Evolutionary conservation across 2,329 filamentous ascomycete genomes (phyloP).

Genomic region (Cryphonectria carpinicola): DNA sequence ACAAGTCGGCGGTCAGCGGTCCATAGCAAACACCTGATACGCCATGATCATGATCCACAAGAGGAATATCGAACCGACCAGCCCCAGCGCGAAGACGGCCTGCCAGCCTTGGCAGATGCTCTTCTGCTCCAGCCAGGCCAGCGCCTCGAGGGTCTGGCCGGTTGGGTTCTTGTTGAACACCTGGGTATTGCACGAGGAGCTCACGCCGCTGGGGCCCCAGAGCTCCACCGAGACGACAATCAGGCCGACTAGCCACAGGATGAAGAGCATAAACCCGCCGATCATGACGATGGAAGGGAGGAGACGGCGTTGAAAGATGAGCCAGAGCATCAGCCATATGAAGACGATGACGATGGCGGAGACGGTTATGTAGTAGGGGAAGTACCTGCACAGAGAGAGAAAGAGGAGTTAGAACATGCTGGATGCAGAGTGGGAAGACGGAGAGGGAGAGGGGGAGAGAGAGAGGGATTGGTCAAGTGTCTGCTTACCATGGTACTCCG

Average conservation of each 20-base stretch:
- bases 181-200: conserved; percentile 60
- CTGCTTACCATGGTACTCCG: conserved; percentile 61
- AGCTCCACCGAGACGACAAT: conserved; percentile 66
- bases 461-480: background rate
- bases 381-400: conserved; percentile 56
- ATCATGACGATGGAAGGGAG: conserved; percentile 66
- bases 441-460: background rate
- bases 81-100: conserved; percentile 64
- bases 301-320: conserved; percentile 64
- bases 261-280: conserved; percentile 66
- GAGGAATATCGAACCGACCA: conserved; percentile 63
- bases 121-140: conserved; percentile 67
- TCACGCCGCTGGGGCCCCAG: conserved; percentile 62
- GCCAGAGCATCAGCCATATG: conserved; percentile 65
- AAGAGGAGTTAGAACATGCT: background rate
- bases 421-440: background rate
- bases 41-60: conserved; percentile 73
- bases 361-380: conserved; percentile 67
- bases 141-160: conserved; percentile 57
- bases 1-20: conserved; percentile 31
- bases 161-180: conserved; percentile 56
- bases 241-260: conserved; percentile 70
- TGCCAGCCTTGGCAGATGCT: conserved; percentile 69
- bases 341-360: conserved; percentile 65
- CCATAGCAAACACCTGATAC: conserved; percentile 62